These are phyloP conservation scores for Backusella westeae DNA, from an alignment of 192 early-diverging fungal species.

Conservation along the genomic window DNA sequence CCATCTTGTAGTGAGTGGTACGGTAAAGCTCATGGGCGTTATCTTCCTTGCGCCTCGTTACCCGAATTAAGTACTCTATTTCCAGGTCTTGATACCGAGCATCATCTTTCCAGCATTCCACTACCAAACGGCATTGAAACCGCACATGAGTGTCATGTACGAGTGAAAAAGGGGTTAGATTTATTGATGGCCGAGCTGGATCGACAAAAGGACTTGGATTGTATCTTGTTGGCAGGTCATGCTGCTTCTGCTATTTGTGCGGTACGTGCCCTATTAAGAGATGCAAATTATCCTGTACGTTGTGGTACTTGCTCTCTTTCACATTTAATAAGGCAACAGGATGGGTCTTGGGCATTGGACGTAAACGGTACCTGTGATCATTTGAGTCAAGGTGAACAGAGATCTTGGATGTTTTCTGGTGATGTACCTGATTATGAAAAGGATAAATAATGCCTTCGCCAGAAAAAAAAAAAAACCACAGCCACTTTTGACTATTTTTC, in stretches of 20 bases:
- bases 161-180: slow-evolving; percentile 7
- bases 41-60: slow-evolving; percentile 16
- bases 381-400: slow-evolving; percentile 20
- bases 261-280: slow-evolving; percentile 22
- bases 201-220: not conserved
- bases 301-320: slow-evolving; percentile 24
- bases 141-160: slow-evolving; percentile 17
- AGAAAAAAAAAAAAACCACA: not conserved
- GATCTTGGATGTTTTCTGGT: slow-evolving; percentile 30
- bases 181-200: slow-evolving; percentile 15
- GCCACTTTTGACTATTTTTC: not conserved
- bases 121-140: slow-evolving; percentile 21
- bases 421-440: slow-evolving; percentile 25
- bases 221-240: slow-evolving; percentile 24
- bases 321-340: slow-evolving; percentile 12
- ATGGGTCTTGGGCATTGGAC: slow-evolving; percentile 18
- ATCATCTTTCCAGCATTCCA: slow-evolving; percentile 10
- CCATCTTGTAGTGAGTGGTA: slow-evolving; percentile 27
- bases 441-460: not conserved
- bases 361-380: slow-evolving; percentile 14
- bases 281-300: slow-evolving; percentile 8
- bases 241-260: slow-evolving; percentile 28
- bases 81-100: slow-evolving; percentile 15
- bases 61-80: slow-evolving; percentile 16
- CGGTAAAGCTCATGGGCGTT: slow-evolving; percentile 9